Evolutionary conservation across 441 rosid species (phyloP).

Genomic region (Adansonia grandidieri): DNA sequence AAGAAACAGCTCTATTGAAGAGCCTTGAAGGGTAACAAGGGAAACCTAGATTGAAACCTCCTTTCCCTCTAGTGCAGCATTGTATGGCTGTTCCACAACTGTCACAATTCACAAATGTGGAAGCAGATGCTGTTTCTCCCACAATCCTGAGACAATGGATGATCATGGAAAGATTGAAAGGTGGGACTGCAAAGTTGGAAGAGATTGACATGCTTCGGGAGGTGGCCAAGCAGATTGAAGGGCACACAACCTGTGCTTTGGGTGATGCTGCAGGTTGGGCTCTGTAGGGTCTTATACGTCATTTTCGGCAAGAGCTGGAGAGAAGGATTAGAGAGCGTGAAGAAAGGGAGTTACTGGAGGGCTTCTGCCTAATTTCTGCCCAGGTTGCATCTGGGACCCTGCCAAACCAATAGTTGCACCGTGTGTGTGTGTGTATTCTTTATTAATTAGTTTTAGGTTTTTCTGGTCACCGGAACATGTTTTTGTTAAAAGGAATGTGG

Average conservation of each 20-base stretch:
- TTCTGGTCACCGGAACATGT: not conserved
- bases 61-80: conserved; percentile 95
- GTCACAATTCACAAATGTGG: conserved; percentile 74
- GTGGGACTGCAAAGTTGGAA: conserved; percentile 39
- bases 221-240: conserved; percentile 53
- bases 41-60: conserved; percentile 98
- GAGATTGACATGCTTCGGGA: too few relatives aligned
- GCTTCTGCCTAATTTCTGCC: conserved; percentile 66
- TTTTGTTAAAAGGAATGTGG: not conserved
- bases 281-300: conserved; percentile 93
- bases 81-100: conserved; percentile 95
- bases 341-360: conserved; percentile 88
- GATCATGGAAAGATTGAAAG: conserved; percentile 98
- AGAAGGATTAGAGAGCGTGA: conserved; percentile 91
- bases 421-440: not conserved
- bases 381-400: conserved; percentile 48
- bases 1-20: conserved; percentile 94
- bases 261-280: conserved; percentile 99
- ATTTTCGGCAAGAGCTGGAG: conserved; percentile 97
- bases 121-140: conserved; percentile 96
- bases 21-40: conserved; percentile 99
- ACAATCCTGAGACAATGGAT: conserved; percentile 95
- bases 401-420: too few relatives aligned
- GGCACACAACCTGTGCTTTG: conserved; percentile 95
- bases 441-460: not conserved